These are phyloP conservation scores for Microstegium vimineum DNA, from an alignment of 176 grass and related monocot species.

Conservation along the genomic window DNA sequence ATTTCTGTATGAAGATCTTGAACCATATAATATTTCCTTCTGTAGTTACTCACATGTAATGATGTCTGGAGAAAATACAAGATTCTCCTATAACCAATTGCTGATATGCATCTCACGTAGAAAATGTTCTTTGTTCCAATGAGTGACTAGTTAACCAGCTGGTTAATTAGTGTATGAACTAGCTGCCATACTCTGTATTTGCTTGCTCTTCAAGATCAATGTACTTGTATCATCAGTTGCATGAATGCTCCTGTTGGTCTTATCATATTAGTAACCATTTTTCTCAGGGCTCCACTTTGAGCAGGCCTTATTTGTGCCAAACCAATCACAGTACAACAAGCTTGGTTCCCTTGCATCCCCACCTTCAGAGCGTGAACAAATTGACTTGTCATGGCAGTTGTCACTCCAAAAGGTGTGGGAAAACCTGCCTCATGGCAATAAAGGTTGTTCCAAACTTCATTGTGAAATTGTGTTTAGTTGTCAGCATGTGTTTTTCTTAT, in stretches of 20 bases:
- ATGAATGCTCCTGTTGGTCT: conserved; percentile 4
- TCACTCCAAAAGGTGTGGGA: conserved; percentile 82
- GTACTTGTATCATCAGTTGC: conserved; percentile 10
- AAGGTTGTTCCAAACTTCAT: conserved; percentile 51
- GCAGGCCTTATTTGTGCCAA: conserved; percentile 86
- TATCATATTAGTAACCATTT: conserved; percentile 10
- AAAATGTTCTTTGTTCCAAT: conserved; percentile 12
- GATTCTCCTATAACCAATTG: neutral
- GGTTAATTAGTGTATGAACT: too few relatives aligned
- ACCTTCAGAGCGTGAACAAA: conserved; percentile 62
- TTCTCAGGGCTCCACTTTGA: conserved; percentile 71
- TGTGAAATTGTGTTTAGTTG: conserved; percentile 8
- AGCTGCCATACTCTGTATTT: neutral
- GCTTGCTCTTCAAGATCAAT: neutral
- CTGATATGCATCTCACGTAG: neutral
- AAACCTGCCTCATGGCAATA: conserved; percentile 43
- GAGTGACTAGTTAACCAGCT: too few relatives aligned
- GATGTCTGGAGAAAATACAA: neutral
- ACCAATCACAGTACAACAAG: conserved; percentile 82
- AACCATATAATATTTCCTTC: conserved; percentile 21
- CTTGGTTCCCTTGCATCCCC: conserved; percentile 63
- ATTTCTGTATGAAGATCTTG: conserved; percentile 18
- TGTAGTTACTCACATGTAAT: conserved; percentile 6
- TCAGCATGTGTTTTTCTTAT: conserved; percentile 14
- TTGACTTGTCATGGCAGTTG: conserved; percentile 89